phyloP scores from a whole-genome alignment of 2,329 filamentous ascomycete genomes.

The Alternaria infectoria region DNA sequence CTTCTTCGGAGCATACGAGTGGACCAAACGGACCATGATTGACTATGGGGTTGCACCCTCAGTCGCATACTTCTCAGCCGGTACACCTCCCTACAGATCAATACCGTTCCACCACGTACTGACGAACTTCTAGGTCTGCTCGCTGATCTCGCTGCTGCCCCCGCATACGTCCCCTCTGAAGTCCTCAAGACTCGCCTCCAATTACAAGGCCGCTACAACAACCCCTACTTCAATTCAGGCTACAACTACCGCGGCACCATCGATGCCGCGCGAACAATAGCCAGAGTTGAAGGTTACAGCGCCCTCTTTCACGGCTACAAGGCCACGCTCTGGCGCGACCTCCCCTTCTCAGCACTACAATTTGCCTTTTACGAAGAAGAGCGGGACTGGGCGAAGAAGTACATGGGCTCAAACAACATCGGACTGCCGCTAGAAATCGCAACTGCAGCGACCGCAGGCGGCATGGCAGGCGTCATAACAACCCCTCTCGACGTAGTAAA shows the following conservation, averaged over 20 bases:
- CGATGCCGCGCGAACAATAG: slow-evolving; percentile 85
- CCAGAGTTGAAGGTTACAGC: slow-evolving; percentile 77
- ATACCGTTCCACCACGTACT: not conserved
- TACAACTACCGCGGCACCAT: slow-evolving; percentile 92
- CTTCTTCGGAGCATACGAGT: slow-evolving; percentile 97
- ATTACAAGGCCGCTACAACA: slow-evolving; percentile 92
- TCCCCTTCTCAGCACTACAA: slow-evolving; percentile 94
- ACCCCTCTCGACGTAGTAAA: slow-evolving; percentile 98
- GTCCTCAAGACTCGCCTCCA: slow-evolving; percentile 97
- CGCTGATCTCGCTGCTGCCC: slow-evolving; percentile 87
- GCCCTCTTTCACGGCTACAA: slow-evolving; percentile 98
- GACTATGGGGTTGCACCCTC: slow-evolving; percentile 83
- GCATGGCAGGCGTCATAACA: slow-evolving; percentile 90
- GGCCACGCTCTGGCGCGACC: slow-evolving; percentile 89
- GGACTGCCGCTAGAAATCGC: slow-evolving; percentile 84
- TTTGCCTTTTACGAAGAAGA: slow-evolving; percentile 99
- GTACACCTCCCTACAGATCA: slow-evolving; percentile 54
- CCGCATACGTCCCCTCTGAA: slow-evolving; percentile 96
- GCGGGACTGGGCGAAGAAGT: slow-evolving; percentile 78
- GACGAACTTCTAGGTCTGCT: slow-evolving; percentile 70
- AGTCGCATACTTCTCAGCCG: slow-evolving; percentile 83
- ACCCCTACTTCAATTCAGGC: slow-evolving; percentile 89
- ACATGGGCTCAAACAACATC: slow-evolving; percentile 81
- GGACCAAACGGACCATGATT: slow-evolving; percentile 87
- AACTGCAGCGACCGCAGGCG: slow-evolving; percentile 88